Percentiles rank a stretch among this genome's conserved stretches.
These are phyloP conservation scores for Lagenidium giganteum DNA, from an alignment of 352 stramenopile genomes.

Conservation along the genomic window DNA sequence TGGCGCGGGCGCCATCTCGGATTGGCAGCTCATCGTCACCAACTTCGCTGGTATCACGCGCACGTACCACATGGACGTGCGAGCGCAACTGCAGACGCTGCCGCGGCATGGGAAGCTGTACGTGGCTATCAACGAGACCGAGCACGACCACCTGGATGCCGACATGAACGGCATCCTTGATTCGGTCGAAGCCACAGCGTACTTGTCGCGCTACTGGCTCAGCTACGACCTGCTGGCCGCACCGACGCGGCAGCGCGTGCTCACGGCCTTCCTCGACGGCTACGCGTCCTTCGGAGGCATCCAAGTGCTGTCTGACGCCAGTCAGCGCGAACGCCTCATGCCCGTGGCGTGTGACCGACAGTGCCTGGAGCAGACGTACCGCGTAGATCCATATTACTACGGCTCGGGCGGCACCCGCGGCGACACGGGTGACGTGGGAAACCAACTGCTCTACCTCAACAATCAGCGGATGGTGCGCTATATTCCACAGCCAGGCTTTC, in stretches of 20 bases:
- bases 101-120: constrained; percentile 69
- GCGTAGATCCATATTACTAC: constrained; percentile 60
- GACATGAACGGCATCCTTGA: constrained; percentile 56
- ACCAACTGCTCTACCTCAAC: constrained; percentile 37
- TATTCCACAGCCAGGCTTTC: constrained; percentile 41
- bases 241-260: constrained; percentile 27
- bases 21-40: constrained; percentile 67
- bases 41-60: constrained; percentile 46
- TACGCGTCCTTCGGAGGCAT: constrained; percentile 42
- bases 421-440: constrained; percentile 35
- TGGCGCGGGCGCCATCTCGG: constrained; percentile 52
- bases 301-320: constrained; percentile 39
- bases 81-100: constrained; percentile 48
- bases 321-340: constrained; percentile 44
- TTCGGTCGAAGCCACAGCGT: constrained; percentile 42
- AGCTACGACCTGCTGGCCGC: constrained; percentile 37
- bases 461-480: constrained; percentile 51
- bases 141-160: constrained; percentile 56
- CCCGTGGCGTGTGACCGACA: constrained; percentile 44
- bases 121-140: constrained; percentile 40
- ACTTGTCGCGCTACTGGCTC: constrained; percentile 43
- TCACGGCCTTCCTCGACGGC: constrained; percentile 41
- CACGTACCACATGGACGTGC: constrained; percentile 67
- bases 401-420: no score
- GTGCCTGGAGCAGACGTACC: constrained; percentile 30